Evolutionary conservation across 2,329 filamentous ascomycete genomes (phyloP).

Genomic region (Aspergillus glaucus): DNA sequence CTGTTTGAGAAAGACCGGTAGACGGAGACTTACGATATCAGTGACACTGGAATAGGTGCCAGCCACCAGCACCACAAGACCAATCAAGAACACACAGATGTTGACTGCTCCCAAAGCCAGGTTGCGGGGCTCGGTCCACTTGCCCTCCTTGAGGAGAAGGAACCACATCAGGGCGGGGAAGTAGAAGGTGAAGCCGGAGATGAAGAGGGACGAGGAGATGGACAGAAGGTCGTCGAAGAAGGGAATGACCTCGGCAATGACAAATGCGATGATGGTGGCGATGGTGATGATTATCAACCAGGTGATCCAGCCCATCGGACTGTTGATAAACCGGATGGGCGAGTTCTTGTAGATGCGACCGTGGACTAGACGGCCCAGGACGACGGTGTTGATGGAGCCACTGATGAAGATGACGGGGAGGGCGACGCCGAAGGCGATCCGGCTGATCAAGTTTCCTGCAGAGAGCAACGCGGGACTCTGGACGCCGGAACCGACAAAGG

Average conservation of each 20-base stretch:
- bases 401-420: slow-evolving; percentile 33
- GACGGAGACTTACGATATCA: slow-evolving; percentile 25
- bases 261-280: slow-evolving; percentile 73
- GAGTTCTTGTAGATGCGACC: slow-evolving; percentile 29
- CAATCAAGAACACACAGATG: slow-evolving; percentile 60
- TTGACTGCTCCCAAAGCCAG: slow-evolving; percentile 58
- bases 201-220: slow-evolving; percentile 59
- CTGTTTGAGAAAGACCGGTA: neutral
- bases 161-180: slow-evolving; percentile 43
- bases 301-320: slow-evolving; percentile 28
- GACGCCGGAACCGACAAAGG: slow-evolving; percentile 28
- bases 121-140: slow-evolving; percentile 33
- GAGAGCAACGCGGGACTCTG: slow-evolving; percentile 27
- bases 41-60: slow-evolving; percentile 65
- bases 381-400: slow-evolving; percentile 31
- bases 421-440: slow-evolving; percentile 28
- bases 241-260: slow-evolving; percentile 78
- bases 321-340: slow-evolving; percentile 31
- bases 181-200: slow-evolving; percentile 84
- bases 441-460: slow-evolving; percentile 20
- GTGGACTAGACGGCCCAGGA: slow-evolving; percentile 28
- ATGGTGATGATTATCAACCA: slow-evolving; percentile 24
- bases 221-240: slow-evolving; percentile 66
- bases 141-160: slow-evolving; percentile 22
- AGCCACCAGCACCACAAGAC: slow-evolving; percentile 65